phyloP scores from a whole-genome alignment of 1,139 yeast genomes.

The Casaregolazyma lundiana region DNA sequence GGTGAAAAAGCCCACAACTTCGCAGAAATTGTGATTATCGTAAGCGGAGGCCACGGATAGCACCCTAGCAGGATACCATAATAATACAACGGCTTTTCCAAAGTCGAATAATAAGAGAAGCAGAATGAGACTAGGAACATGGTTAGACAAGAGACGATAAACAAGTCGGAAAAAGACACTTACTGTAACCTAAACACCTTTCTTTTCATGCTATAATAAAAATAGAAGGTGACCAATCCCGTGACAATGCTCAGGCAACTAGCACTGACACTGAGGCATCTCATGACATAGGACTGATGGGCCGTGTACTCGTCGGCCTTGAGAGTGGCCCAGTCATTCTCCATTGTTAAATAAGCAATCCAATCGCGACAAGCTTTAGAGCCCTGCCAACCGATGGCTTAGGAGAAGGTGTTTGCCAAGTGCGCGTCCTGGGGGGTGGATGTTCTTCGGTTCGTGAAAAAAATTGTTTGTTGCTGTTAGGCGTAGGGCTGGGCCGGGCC shows the following conservation, averaged over 20 bases:
- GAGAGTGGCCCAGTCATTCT: conserved; percentile 22
- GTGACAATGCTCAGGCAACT: conserved; percentile 29
- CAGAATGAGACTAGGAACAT: conserved; percentile 44
- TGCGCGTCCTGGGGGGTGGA: too few species aligned
- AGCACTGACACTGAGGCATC: conserved; percentile 30
- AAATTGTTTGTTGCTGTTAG: not conserved
- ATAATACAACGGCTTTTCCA: conserved; percentile 63
- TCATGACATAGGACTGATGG: conserved; percentile 25
- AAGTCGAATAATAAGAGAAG: conserved; percentile 67
- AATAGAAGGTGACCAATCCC: conserved; percentile 32
- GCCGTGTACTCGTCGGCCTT: conserved; percentile 23
- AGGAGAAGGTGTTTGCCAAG: not conserved
- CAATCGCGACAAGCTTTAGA: not conserved
- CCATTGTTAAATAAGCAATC: conserved; percentile 3
- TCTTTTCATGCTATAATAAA: conserved; percentile 29
- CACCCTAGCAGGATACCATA: conserved; percentile 67
- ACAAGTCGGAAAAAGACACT: conserved; percentile 1
- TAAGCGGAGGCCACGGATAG: conserved; percentile 47
- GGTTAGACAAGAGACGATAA: not conserved
- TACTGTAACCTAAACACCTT: conserved; percentile 32
- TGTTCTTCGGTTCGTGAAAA: not conserved
- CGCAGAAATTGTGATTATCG: conserved; percentile 53
- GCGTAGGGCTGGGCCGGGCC: not conserved
- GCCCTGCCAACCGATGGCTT: not conserved
- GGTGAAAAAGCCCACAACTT: conserved; percentile 80